Percentiles rank a stretch among this genome's conserved stretches.
phyloP scores from a whole-genome alignment of 164 flowering plant genomes.

The Nymphaea colorata region DNA sequence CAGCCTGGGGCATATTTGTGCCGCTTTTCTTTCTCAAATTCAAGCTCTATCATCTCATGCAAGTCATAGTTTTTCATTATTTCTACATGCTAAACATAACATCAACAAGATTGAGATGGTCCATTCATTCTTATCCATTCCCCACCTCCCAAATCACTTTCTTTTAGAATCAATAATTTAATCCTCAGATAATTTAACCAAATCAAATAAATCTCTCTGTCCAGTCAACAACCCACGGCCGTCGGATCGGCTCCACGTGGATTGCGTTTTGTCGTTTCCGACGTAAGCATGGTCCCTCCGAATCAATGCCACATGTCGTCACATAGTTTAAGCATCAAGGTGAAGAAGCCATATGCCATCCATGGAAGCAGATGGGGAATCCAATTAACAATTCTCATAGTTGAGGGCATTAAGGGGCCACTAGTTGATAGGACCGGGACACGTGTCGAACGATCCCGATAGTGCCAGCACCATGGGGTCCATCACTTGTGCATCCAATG shows the following conservation, averaged over 20 bases:
- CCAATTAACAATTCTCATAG: background rate
- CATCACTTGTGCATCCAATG: background rate
- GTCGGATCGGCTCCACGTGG: background rate
- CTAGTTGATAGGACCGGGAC: background rate
- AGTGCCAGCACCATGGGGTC: background rate
- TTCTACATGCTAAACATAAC: background rate
- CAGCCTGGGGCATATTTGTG: too few species aligned
- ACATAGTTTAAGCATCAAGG: background rate
- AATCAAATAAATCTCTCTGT: background rate
- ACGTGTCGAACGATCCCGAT: background rate
- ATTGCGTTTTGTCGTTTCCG: background rate
- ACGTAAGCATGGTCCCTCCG: background rate
- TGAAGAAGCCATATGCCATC: background rate
- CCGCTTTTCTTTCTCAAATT: too few species aligned
- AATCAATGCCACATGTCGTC: background rate
- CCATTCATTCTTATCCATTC: background rate
- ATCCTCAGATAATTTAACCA: background rate
- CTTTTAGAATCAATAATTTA: background rate
- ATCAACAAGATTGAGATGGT: background rate
- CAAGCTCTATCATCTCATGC: background rate
- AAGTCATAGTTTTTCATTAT: background rate
- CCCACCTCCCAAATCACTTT: background rate
- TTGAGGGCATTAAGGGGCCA: background rate
- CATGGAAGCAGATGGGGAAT: background rate
- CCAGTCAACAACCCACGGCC: background rate